These are phyloP conservation scores for Zarea fungicola DNA, from an alignment of 2,329 filamentous ascomycete genomes.

Conservation along the genomic window DNA sequence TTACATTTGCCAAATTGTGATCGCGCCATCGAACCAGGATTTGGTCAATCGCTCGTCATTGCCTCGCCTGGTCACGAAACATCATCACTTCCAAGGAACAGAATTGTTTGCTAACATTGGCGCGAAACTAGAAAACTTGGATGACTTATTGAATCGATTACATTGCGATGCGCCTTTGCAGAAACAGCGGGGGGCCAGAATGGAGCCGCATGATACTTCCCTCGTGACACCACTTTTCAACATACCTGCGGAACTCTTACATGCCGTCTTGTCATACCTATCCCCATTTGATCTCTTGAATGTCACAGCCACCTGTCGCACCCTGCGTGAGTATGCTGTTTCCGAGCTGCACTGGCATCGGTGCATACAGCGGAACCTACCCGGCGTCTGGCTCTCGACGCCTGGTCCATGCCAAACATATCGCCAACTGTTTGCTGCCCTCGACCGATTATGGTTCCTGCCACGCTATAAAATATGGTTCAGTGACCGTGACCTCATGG, in stretches of 20 bases:
- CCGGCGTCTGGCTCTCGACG: slow-evolving; percentile 45
- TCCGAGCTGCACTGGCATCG: slow-evolving; percentile 69
- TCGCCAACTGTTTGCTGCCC: slow-evolving; percentile 65
- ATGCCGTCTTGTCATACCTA: slow-evolving; percentile 64
- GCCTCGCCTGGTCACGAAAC: background rate
- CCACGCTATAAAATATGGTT: slow-evolving; percentile 81
- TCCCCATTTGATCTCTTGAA: slow-evolving; percentile 57
- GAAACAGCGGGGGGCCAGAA: background rate
- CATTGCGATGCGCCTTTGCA: slow-evolving; percentile 6
- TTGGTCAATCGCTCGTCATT: no score
- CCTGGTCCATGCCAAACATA: slow-evolving; percentile 59
- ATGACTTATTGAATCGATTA: slow-evolving; percentile 10
- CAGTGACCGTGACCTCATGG: slow-evolving; percentile 65
- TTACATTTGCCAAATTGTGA: no score
- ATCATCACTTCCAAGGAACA: background rate
- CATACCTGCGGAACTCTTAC: slow-evolving; percentile 71
- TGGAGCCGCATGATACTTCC: slow-evolving; percentile 3
- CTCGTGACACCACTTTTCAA: slow-evolving; percentile 34
- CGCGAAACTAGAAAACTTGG: slow-evolving; percentile 2
- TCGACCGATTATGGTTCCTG: slow-evolving; percentile 82
- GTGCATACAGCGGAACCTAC: slow-evolving; percentile 64
- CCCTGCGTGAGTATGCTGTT: slow-evolving; percentile 52
- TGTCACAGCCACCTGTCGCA: slow-evolving; percentile 56
- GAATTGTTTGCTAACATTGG: slow-evolving; percentile 6
- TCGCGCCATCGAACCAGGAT: no score